These are phyloP conservation scores for Berberis thunbergii DNA, from an alignment of 164 flowering plant genomes.

Conservation along the genomic window DNA sequence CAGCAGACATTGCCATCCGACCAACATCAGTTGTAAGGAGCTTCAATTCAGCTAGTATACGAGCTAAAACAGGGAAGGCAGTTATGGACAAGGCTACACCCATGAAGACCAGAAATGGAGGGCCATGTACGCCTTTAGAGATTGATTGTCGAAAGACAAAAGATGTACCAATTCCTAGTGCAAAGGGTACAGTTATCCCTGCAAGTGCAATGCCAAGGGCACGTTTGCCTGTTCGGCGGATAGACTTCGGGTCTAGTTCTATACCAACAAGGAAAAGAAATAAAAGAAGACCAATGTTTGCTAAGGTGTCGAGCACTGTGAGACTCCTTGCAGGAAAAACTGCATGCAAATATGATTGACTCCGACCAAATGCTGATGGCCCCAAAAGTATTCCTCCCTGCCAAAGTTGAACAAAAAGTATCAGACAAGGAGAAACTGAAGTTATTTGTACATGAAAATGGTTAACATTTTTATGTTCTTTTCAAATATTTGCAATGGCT, in stretches of 20 bases:
- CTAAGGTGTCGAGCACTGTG: constrained; percentile 70
- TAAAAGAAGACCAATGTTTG: constrained; percentile 72
- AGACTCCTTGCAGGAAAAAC: constrained; percentile 54
- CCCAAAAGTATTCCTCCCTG: constrained; percentile 83
- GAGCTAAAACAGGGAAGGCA: constrained; percentile 80
- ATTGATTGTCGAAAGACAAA: constrained; percentile 44
- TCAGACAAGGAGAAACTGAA: not conserved
- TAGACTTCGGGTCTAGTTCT: constrained; percentile 51
- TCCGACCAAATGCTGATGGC: constrained; percentile 73
- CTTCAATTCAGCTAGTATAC: constrained; percentile 74
- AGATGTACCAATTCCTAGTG: constrained; percentile 56
- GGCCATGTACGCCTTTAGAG: constrained; percentile 32
- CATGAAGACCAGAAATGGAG: constrained; percentile 66
- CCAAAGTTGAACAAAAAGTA: not conserved
- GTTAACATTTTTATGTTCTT: not conserved
- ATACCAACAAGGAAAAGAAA: constrained; percentile 67
- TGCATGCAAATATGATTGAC: constrained; percentile 25
- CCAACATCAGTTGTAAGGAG: constrained; percentile 81
- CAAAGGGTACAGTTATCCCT: constrained; percentile 64
- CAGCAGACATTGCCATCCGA: constrained; percentile 82
- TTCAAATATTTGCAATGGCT: not conserved
- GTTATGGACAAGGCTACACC: constrained; percentile 84
- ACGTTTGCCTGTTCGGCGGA: constrained; percentile 49
- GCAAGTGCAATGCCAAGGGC: constrained; percentile 54
- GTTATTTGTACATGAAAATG: not conserved